phyloP scores from a whole-genome alignment of 2,329 filamentous ascomycete genomes.

The Cladosporium halotolerans region DNA sequence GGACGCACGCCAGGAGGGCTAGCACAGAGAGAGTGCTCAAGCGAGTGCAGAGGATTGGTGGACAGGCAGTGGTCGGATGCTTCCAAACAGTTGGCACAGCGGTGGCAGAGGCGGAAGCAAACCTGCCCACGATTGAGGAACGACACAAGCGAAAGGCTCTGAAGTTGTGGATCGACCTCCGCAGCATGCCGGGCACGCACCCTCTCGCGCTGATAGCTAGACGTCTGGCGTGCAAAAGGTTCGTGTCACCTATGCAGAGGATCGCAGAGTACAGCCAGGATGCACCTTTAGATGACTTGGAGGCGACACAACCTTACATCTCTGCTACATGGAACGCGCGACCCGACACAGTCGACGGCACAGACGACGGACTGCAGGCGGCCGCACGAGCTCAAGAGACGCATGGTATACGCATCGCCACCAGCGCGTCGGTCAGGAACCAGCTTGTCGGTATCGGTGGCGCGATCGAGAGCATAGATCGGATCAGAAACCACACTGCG shows the following conservation, averaged over 20 bases:
- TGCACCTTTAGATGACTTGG: neutral
- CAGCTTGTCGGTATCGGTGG: neutral
- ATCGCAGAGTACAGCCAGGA: neutral
- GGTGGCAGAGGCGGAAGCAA: neutral
- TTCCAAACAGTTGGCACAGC: neutral
- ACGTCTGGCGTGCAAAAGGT: neutral
- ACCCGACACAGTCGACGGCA: neutral
- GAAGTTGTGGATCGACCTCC: neutral
- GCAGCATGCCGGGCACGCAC: neutral
- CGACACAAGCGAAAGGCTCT: neutral
- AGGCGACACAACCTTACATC: neutral
- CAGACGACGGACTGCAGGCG: neutral
- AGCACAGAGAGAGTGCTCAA: no score
- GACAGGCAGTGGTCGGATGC: neutral
- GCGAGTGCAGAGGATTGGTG: neutral
- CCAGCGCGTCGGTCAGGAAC: neutral
- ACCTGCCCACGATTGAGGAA: neutral
- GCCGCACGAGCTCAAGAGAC: no score
- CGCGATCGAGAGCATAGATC: neutral
- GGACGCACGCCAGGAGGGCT: no score
- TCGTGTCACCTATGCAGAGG: neutral
- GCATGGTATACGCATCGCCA: neutral
- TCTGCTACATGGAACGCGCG: neutral
- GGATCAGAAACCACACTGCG: neutral
- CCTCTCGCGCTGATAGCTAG: neutral